phyloP scores from a whole-genome alignment of 176 grass and related monocot genomes.

The Cocos nucifera region DNA sequence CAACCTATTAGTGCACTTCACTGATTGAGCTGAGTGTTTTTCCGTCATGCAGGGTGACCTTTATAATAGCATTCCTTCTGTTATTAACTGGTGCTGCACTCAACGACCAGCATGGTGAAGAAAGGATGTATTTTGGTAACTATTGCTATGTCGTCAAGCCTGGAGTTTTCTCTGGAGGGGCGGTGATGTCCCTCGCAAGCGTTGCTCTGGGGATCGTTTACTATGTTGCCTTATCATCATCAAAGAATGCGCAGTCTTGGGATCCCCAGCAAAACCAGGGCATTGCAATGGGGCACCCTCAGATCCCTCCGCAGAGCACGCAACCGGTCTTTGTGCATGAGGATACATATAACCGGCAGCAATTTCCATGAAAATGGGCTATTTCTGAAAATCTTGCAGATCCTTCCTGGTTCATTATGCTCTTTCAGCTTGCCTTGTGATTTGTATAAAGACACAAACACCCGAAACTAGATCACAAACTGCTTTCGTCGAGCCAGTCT shows the following conservation, averaged over 20 bases:
- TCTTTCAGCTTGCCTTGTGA: too few relatives aligned
- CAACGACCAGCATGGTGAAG: conserved; percentile 70
- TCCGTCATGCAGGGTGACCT: conserved; percentile 48
- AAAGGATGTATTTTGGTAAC: conserved; percentile 87
- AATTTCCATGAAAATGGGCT: conserved; percentile 39
- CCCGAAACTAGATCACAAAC: too few relatives aligned
- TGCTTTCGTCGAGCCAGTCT: too few relatives aligned
- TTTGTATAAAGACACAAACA: too few relatives aligned
- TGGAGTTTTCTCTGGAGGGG: conserved; percentile 77
- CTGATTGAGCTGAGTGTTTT: background rate
- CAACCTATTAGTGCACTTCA: too few relatives aligned
- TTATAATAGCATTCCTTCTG: conserved; percentile 82
- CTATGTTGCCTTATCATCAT: conserved; percentile 50
- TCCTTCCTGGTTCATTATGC: too few relatives aligned
- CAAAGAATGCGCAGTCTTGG: conserved; percentile 28
- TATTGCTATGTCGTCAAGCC: conserved; percentile 86
- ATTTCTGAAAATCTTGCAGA: too few relatives aligned
- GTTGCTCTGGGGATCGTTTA: conserved; percentile 77
- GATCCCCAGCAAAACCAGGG: conserved; percentile 48
- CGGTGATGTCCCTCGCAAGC: conserved; percentile 78
- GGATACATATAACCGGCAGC: conserved; percentile 86
- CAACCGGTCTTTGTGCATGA: conserved; percentile 88
- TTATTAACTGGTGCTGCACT: conserved; percentile 76
- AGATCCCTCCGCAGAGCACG: conserved; percentile 57
- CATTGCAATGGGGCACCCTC: conserved; percentile 71